phyloP scores from a whole-genome alignment of 441 rosid species.

The Mallotus repandus region DNA sequence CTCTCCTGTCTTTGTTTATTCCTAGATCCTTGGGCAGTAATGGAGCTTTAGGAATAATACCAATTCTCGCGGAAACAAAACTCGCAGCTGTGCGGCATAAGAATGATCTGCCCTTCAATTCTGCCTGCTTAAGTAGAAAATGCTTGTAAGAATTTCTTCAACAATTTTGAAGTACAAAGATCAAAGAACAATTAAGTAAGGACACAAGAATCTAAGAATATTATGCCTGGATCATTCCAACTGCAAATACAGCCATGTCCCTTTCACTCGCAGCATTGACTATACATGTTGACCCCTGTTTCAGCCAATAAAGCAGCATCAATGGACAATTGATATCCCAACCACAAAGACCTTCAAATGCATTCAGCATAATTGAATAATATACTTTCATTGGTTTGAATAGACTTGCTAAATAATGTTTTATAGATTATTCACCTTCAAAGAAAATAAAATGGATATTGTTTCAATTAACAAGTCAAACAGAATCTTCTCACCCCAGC shows the following conservation, averaged over 20 bases:
- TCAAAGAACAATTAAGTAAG: conserved; percentile 12
- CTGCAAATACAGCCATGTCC: conserved; percentile 95
- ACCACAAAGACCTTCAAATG: background rate
- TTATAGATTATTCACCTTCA: too few species aligned
- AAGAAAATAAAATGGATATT: background rate
- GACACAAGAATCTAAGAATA: conserved; percentile 16
- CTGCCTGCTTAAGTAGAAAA: conserved; percentile 66
- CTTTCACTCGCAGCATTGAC: conserved; percentile 94
- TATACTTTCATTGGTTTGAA: background rate
- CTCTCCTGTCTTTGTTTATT: conserved; percentile 53
- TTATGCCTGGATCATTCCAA: conserved; percentile 89
- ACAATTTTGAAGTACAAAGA: conserved; percentile 13
- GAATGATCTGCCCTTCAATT: conserved; percentile 77
- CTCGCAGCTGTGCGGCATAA: conserved; percentile 97
- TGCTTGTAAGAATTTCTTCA: conserved; percentile 19
- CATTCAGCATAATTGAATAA: background rate
- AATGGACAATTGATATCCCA: conserved; percentile 17
- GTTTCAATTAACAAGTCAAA: background rate
- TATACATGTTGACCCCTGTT: conserved; percentile 87
- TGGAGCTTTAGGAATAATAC: conserved; percentile 78
- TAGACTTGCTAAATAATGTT: too few species aligned
- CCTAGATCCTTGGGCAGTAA: conserved; percentile 79
- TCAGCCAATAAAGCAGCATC: conserved; percentile 20
- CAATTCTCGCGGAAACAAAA: conserved; percentile 88
- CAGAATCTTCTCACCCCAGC: background rate